phyloP scores from a whole-genome alignment of 768 basidiomycete species.

The Megacollybia marginata region DNA sequence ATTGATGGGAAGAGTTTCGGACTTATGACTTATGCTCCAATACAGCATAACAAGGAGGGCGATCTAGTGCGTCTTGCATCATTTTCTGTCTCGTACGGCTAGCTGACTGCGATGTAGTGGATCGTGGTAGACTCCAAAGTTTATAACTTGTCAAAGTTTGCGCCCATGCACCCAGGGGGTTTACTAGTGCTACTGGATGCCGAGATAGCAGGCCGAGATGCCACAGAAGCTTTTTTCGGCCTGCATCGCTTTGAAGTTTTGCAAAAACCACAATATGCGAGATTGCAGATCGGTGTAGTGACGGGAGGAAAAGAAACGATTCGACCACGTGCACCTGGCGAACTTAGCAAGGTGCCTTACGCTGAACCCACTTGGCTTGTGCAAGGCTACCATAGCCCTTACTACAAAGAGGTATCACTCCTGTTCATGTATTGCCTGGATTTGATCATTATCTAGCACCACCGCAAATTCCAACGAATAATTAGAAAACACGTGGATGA shows the following conservation, averaged over 20 bases:
- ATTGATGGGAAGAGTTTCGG: background rate
- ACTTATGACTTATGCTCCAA: background rate
- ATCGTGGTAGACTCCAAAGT: constrained; percentile 79
- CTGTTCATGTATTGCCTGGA: background rate
- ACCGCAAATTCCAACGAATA: constrained; percentile 46
- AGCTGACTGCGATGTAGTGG: constrained; percentile 42
- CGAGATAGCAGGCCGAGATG: constrained; percentile 77
- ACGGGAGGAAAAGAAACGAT: constrained; percentile 50
- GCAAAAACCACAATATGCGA: constrained; percentile 53
- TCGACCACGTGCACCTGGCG: constrained; percentile 37
- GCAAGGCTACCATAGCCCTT: constrained; percentile 60
- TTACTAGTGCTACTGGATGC: constrained; percentile 61
- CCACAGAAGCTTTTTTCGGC: constrained; percentile 72
- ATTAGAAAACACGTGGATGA: constrained; percentile 65
- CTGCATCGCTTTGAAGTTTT: constrained; percentile 72
- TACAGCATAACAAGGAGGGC: constrained; percentile 69
- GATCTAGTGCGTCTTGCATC: constrained; percentile 47
- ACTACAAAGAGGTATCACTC: constrained; percentile 55
- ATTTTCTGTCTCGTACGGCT: background rate
- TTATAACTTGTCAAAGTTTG: constrained; percentile 75
- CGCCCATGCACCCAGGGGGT: constrained; percentile 78
- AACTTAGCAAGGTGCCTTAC: constrained; percentile 65
- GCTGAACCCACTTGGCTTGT: constrained; percentile 75
- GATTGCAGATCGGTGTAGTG: constrained; percentile 58
- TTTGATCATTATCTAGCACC: constrained; percentile 30